These are phyloP conservation scores for Elsinoe necatrix DNA, from an alignment of 2,329 filamentous ascomycete species.

Conservation along the genomic window DNA sequence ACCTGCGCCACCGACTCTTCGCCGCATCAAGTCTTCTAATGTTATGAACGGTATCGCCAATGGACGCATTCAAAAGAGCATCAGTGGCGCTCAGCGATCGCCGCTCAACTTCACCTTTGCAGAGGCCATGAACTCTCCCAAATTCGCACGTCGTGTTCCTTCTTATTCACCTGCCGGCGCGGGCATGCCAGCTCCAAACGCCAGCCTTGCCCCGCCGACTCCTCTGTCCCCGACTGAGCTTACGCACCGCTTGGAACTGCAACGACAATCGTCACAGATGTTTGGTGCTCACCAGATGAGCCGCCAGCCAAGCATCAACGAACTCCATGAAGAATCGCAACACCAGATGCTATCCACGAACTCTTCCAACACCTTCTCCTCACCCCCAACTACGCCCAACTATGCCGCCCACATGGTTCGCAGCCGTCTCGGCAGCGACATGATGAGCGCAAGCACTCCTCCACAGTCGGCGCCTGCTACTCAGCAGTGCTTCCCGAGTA, in stretches of 20 bases:
- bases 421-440: conserved; percentile 27
- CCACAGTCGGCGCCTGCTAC: conserved; percentile 44
- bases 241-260: conserved; percentile 21
- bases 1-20: conserved; percentile 32
- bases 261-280: conserved; percentile 18
- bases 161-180: conserved; percentile 29
- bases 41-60: conserved; percentile 35
- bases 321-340: conserved; percentile 29
- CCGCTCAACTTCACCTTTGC: conserved; percentile 39
- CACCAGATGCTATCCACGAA: conserved; percentile 21
- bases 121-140: conserved; percentile 41
- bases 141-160: conserved; percentile 34
- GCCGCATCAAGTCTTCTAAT: conserved; percentile 42
- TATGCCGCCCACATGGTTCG: conserved; percentile 25
- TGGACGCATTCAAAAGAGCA: conserved; percentile 41
- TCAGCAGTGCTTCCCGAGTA: conserved; percentile 39
- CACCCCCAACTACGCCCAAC: conserved; percentile 40
- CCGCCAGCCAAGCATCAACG: conserved; percentile 34
- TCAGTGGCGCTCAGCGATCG: conserved; percentile 40
- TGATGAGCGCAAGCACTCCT: conserved; percentile 39
- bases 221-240: conserved; percentile 39
- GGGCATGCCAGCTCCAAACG: conserved; percentile 23
- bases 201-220: conserved; percentile 40
- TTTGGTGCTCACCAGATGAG: conserved; percentile 22
- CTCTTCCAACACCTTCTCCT: conserved; percentile 28